phyloP scores from a whole-genome alignment of 2,329 filamentous ascomycete genomes.

The Venturia carpophila region DNA sequence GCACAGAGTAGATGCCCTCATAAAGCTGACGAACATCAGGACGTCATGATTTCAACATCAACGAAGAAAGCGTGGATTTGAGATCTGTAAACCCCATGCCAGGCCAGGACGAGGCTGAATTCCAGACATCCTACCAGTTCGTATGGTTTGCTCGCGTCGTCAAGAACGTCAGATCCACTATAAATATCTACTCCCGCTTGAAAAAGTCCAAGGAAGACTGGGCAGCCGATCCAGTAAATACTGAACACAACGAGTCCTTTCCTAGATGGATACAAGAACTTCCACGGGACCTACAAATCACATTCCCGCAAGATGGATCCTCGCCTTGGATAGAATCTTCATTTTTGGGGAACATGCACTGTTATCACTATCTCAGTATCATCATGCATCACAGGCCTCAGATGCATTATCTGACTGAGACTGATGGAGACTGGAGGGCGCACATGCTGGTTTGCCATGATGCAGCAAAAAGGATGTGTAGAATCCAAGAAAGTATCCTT shows the following conservation, averaged over 20 bases:
- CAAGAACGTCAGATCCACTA: slow-evolving; percentile 70
- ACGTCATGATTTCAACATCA: slow-evolving; percentile 69
- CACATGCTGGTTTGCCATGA: slow-evolving; percentile 82
- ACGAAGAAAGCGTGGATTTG: slow-evolving; percentile 68
- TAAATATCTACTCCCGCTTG: slow-evolving; percentile 63
- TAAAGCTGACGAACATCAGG: slow-evolving; percentile 40
- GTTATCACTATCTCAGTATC: slow-evolving; percentile 76
- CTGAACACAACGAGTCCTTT: slow-evolving; percentile 69
- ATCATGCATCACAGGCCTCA: slow-evolving; percentile 87
- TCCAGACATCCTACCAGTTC: slow-evolving; percentile 73
- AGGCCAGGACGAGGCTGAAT: slow-evolving; percentile 66
- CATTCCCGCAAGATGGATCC: slow-evolving; percentile 68
- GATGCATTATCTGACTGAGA: slow-evolving; percentile 64
- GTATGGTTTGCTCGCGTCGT: slow-evolving; percentile 71
- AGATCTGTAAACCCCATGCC: slow-evolving; percentile 54
- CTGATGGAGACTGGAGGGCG: slow-evolving; percentile 74
- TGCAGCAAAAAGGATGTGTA: slow-evolving; percentile 76
- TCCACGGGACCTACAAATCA: slow-evolving; percentile 68
- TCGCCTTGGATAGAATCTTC: slow-evolving; percentile 79
- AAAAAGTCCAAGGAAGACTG: slow-evolving; percentile 74
- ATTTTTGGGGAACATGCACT: slow-evolving; percentile 81
- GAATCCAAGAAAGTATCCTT: slow-evolving; percentile 75
- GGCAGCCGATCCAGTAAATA: slow-evolving; percentile 77
- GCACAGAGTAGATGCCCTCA: not conserved
- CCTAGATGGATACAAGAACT: slow-evolving; percentile 68